These are phyloP conservation scores for Chlamydomonas schloesseri DNA, from an alignment of 139 green algal genomes.

Conservation along the genomic window DNA sequence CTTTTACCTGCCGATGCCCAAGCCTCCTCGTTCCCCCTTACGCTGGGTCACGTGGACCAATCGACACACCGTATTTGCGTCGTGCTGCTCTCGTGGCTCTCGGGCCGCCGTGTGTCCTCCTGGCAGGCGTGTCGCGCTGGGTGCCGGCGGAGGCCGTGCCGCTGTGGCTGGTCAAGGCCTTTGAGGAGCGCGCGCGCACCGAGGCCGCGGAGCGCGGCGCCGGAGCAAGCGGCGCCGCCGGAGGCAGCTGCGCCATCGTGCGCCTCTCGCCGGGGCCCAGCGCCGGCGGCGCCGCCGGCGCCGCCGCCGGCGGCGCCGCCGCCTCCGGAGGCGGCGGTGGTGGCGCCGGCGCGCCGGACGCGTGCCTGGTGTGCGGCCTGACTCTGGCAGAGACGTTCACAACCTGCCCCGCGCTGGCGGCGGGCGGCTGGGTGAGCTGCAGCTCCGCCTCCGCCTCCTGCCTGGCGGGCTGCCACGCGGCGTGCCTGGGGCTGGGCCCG, in stretches of 20 bases:
- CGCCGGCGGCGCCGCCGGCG: neutral
- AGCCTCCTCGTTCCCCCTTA: no score
- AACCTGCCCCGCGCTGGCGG: neutral
- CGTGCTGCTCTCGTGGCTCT: no score
- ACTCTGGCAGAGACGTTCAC: neutral
- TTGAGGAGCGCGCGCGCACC: constrained; percentile 1
- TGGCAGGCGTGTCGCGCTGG: constrained; percentile 16
- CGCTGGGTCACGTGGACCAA: no score
- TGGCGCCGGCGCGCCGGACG: neutral
- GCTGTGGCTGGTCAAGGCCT: constrained; percentile 31
- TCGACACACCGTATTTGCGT: no score
- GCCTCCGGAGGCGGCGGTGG: neutral
- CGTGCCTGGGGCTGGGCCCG: neutral
- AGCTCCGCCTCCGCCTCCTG: constrained; percentile 5
- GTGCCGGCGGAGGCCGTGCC: constrained; percentile 1
- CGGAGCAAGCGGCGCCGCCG: neutral
- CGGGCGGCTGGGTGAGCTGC: constrained; percentile 25
- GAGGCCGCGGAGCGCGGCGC: neutral
- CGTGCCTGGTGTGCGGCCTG: constrained; percentile 25
- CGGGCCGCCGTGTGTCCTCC: no score
- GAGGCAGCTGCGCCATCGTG: neutral
- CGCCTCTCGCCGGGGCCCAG: neutral
- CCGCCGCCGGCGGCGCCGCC: neutral
- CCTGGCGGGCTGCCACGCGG: constrained; percentile 15
- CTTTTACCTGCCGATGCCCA: no score